Conservation (phyloP, 495 filamentous ascomycete species). For the Neurospora hispaniola region DNA sequence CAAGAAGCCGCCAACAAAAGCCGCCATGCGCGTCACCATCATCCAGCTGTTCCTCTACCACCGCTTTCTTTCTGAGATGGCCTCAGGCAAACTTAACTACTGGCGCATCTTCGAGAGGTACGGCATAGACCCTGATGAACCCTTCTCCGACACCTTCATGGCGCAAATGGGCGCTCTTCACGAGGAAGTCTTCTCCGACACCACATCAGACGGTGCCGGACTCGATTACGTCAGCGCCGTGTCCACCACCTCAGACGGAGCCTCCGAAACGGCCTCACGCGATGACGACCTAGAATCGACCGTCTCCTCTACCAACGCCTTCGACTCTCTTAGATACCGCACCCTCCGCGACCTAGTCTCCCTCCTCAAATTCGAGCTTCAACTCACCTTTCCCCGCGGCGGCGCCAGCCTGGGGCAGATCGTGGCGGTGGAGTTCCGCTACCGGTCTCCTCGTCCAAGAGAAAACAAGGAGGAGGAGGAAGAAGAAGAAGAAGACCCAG, state of each 20-base stretch:
- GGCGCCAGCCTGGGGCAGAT: conserved; percentile 40
- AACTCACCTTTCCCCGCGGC: conserved; percentile 45
- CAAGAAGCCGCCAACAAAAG: conserved; percentile 49
- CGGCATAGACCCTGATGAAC: conserved; percentile 45
- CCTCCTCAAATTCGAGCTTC: conserved; percentile 36
- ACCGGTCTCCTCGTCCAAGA: conserved; percentile 4
- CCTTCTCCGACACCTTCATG: conserved; percentile 74
- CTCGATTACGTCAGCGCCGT: conserved; percentile 12
- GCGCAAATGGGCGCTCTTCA: conserved; percentile 63
- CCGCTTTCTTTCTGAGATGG: conserved; percentile 66
- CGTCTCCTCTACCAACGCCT: not conserved
- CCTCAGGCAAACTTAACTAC: conserved; percentile 60
- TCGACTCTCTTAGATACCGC: conserved; percentile 21
- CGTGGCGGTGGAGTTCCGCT: conserved; percentile 55
- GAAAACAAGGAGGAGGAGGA: not conserved
- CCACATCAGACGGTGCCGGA: conserved; percentile 9
- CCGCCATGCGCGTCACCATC: conserved; percentile 62
- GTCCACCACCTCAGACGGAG: conserved; percentile 28
- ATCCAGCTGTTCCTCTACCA: conserved; percentile 91
- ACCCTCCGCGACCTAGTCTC: conserved; percentile 29
- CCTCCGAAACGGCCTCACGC: not conserved
- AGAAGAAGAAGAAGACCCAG: conserved; percentile 8
- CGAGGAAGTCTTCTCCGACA: conserved; percentile 41
- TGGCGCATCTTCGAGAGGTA: conserved; percentile 58
- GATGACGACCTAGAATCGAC: not conserved